Evolutionary conservation across 1,284 basidiomycete genomes (phyloP).

Genomic region (Dichomitus squalens): DNA sequence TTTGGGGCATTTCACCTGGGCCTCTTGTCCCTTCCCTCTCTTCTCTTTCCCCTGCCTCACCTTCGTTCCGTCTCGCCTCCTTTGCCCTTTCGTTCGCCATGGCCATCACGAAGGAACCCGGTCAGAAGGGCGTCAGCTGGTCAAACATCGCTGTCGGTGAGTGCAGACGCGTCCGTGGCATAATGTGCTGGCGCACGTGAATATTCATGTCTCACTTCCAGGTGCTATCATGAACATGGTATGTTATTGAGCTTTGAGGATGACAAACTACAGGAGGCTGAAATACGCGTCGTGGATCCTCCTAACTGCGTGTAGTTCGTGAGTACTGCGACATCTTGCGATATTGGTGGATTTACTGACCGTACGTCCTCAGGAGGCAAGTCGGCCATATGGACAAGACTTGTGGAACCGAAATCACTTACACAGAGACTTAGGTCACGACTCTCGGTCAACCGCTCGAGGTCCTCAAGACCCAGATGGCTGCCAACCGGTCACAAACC

Average conservation of each 20-base stretch:
- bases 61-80: constrained; percentile 13
- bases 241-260: constrained; percentile 16
- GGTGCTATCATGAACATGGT: constrained; percentile 98
- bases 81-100: constrained; percentile 43
- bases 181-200: constrained; percentile 22
- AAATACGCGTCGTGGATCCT: constrained; percentile 20
- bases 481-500: constrained; percentile 87
- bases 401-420: not conserved
- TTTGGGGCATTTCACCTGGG: constrained; percentile 19
- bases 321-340: constrained; percentile 34
- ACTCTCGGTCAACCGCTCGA: constrained; percentile 98
- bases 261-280: not conserved
- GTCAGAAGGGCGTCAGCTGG: constrained; percentile 96
- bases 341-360: constrained; percentile 13
- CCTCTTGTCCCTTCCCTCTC: constrained; percentile 18
- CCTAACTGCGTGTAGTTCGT: constrained; percentile 51
- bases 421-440: constrained; percentile 69
- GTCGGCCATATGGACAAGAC: constrained; percentile 20
- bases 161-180: constrained; percentile 32
- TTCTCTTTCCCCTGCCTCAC: constrained; percentile 24
- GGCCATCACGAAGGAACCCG: constrained; percentile 82
- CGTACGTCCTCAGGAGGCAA: constrained; percentile 45
- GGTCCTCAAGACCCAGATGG: constrained; percentile 99
- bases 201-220: constrained; percentile 36
- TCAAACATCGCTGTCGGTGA: constrained; percentile 98